These are phyloP conservation scores for Aspergillus chevalieri DNA, from an alignment of 2,329 filamentous ascomycete genomes.

Conservation along the genomic window DNA sequence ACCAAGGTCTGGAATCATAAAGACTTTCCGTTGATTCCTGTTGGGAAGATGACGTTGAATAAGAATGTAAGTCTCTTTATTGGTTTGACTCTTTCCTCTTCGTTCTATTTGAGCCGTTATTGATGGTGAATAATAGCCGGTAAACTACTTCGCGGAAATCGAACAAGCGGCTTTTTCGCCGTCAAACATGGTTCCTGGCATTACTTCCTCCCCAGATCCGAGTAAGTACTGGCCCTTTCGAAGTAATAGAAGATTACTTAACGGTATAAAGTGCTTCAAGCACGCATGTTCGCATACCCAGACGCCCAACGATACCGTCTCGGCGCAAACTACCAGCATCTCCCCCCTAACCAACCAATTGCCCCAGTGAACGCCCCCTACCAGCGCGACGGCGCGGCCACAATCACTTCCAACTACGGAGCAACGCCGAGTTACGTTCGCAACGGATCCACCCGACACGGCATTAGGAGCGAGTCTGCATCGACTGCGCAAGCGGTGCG, in stretches of 20 bases:
- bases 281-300: constrained; percentile 56
- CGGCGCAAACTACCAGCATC: constrained; percentile 36
- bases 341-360: constrained; percentile 34
- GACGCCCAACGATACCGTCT: constrained; percentile 44
- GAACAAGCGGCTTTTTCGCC: constrained; percentile 64
- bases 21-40: constrained; percentile 43
- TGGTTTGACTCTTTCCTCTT: background rate
- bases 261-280: constrained; percentile 47
- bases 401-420: constrained; percentile 50
- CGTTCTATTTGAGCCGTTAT: background rate
- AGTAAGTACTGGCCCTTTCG: constrained; percentile 17
- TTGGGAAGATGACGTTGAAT: constrained; percentile 50
- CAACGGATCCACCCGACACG: constrained; percentile 18
- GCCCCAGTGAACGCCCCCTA: constrained; percentile 48
- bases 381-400: constrained; percentile 34
- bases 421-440: constrained; percentile 52
- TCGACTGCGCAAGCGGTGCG: constrained; percentile 13
- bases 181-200: constrained; percentile 57
- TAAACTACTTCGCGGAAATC: constrained; percentile 61
- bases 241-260: constrained; percentile 5
- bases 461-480: constrained; percentile 7
- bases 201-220: constrained; percentile 57
- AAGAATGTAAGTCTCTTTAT: constrained; percentile 34
- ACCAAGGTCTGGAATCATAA: constrained; percentile 52
- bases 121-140: constrained; percentile 17